Percentiles rank a stretch among this genome's conserved stretches.
phyloP scores from a whole-genome alignment of 2,329 filamentous ascomycete genomes.

The Fusarium tuaranense region DNA sequence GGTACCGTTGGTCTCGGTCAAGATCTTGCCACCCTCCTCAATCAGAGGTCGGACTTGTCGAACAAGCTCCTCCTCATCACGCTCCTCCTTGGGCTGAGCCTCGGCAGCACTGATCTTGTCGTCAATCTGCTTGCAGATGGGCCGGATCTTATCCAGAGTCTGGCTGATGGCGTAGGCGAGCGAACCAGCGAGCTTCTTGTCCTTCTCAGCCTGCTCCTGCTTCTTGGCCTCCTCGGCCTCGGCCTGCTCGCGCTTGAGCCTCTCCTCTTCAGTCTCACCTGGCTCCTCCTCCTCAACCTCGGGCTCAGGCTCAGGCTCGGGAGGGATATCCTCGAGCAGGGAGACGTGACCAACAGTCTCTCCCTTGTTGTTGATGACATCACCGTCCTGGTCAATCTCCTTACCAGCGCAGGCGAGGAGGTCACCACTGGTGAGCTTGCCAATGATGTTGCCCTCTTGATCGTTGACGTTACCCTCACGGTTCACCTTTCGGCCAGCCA shows the following conservation, averaged over 20 bases:
- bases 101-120: slow-evolving; percentile 87
- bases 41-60: slow-evolving; percentile 88
- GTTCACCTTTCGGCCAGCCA: slow-evolving; percentile 68
- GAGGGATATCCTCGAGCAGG: slow-evolving; percentile 70
- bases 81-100: slow-evolving; percentile 83
- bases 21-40: slow-evolving; percentile 84
- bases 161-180: slow-evolving; percentile 80
- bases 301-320: slow-evolving; percentile 64
- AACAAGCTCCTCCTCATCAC: slow-evolving; percentile 91
- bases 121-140: slow-evolving; percentile 87
- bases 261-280: slow-evolving; percentile 56
- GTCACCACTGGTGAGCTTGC: slow-evolving; percentile 76
- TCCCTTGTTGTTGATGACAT: slow-evolving; percentile 77
- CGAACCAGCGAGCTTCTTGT: slow-evolving; percentile 81
- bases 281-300: slow-evolving; percentile 66
- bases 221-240: slow-evolving; percentile 61
- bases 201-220: slow-evolving; percentile 69
- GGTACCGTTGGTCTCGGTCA: slow-evolving; percentile 87
- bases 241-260: slow-evolving; percentile 48
- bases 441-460: slow-evolving; percentile 70
- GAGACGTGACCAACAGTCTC: slow-evolving; percentile 75
- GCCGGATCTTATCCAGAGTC: slow-evolving; percentile 85
- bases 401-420: slow-evolving; percentile 73
- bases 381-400: slow-evolving; percentile 77
- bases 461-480: slow-evolving; percentile 70